Base-by-base conservation (phyloP, 2,329 filamentous ascomycete species). In the Pseudogymnoascus sp. region DNA sequence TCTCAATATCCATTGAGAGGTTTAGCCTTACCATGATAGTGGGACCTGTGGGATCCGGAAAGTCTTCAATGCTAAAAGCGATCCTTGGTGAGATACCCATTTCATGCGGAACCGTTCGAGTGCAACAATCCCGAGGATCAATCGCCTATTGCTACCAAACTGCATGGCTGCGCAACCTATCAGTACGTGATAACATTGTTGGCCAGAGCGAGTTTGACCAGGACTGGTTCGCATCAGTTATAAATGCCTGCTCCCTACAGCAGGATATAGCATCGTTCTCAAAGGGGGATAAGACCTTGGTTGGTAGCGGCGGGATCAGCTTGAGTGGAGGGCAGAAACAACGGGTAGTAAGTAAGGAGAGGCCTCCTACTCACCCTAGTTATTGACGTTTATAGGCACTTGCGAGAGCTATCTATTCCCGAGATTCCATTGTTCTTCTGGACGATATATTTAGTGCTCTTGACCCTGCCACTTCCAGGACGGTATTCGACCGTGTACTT, bases 171-270 rank as follows among this genome's bases (percentile, higher is more conserved):
- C 25, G 8, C 14, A 71, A 72, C 49, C 64, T 60, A 7, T 69
- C 65, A 34, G 63, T 72, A 12, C 65, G 68, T 43, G 61, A 70
- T 14, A 72, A 70, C 43, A 72, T 73, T 31, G 40, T 72, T 46
- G 68, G 68, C 12, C 65, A 69, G 4, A 70, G 3, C 37, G 60
- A 70, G 0, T 56, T 68, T 60, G 34, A 28, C 8, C 63, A 62
- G 36, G 49, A 36, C 25, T 62, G 59, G 12, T 68, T 66, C 64
- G 67, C 67, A 12, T 68, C 59, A 38, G 73, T 78, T 0, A 37
- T 77, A 5, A 63, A 68, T 2, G 71, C 72, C 1, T 78, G 77
- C 38, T 71, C 71, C 1, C 63, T 78, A 37, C 36, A 37, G 36
- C 23, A 56, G 11, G 69, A 70, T 62, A 46, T 69, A 28, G 12